phyloP scores from a whole-genome alignment of 1,284 basidiomycete genomes.

The Testicularia cyperi region DNA sequence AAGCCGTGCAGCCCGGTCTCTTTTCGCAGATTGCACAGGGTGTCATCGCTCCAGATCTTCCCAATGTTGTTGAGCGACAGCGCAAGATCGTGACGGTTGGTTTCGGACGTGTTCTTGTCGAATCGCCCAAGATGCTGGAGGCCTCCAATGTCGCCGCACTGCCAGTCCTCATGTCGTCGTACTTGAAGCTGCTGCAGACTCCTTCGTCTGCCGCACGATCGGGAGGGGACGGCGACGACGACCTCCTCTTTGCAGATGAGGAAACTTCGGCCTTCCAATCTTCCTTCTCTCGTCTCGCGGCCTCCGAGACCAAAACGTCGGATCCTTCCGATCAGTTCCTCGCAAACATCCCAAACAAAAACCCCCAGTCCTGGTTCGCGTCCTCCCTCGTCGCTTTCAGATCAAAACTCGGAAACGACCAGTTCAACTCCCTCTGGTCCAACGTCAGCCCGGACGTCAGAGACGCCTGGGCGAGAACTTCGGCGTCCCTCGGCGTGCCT shows the following conservation, averaged over 20 bases:
- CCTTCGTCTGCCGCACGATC: conserved; percentile 69
- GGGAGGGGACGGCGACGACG: conserved; percentile 63
- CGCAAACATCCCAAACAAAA: not conserved
- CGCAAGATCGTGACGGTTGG: conserved; percentile 84
- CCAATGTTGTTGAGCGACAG: conserved; percentile 77
- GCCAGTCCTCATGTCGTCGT: conserved; percentile 61
- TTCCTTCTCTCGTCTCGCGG: conserved; percentile 84
- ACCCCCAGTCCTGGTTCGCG: conserved; percentile 13
- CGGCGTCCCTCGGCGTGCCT: not conserved
- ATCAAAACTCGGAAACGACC: not conserved
- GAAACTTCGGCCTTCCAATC: conserved; percentile 78
- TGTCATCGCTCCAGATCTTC: conserved; percentile 78
- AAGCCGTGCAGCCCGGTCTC: conserved; percentile 78
- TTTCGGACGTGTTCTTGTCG: conserved; percentile 71
- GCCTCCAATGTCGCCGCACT: conserved; percentile 64
- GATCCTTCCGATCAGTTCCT: conserved; percentile 2
- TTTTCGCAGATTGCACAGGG: conserved; percentile 80
- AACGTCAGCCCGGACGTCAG: not conserved
- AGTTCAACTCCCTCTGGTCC: conserved; percentile 1
- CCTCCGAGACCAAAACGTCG: conserved; percentile 63
- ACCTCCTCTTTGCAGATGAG: conserved; percentile 80
- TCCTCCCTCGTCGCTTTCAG: not conserved
- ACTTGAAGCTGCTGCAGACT: conserved; percentile 70
- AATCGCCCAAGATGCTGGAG: conserved; percentile 66
- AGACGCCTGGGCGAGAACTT: conserved; percentile 2